These are phyloP conservation scores for Aurifilum marmelostoma DNA, from an alignment of 2,329 filamentous ascomycete genomes.

Conservation along the genomic window DNA sequence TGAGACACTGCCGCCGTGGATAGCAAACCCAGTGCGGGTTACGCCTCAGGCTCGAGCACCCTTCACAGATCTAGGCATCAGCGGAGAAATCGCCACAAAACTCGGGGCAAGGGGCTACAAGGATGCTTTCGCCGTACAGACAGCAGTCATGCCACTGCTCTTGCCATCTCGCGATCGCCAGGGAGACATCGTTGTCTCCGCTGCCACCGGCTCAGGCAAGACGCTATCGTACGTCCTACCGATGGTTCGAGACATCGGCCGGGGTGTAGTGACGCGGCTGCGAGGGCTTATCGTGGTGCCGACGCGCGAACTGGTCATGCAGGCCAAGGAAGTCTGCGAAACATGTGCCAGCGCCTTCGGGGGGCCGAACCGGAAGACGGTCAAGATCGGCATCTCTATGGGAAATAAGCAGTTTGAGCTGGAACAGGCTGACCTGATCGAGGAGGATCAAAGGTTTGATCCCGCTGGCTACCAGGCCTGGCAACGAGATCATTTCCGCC, in stretches of 20 bases:
- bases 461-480: slow-evolving; percentile 56
- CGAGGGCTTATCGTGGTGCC: slow-evolving; percentile 85
- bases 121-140: slow-evolving; percentile 78
- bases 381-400: slow-evolving; percentile 80
- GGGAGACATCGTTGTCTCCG: slow-evolving; percentile 86
- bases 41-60: slow-evolving; percentile 60
- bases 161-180: slow-evolving; percentile 65
- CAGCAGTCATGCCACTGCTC: slow-evolving; percentile 78
- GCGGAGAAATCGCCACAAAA: slow-evolving; percentile 59
- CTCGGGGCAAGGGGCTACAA: slow-evolving; percentile 71
- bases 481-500: slow-evolving; percentile 42
- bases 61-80: slow-evolving; percentile 68
- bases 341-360: slow-evolving; percentile 68
- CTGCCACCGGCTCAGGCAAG: slow-evolving; percentile 94
- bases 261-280: slow-evolving; percentile 65
- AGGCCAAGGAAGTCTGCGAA: slow-evolving; percentile 79
- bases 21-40: slow-evolving; percentile 74
- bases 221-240: slow-evolving; percentile 90
- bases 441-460: slow-evolving; percentile 62
- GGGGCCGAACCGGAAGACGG: slow-evolving; percentile 61
- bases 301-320: slow-evolving; percentile 85
- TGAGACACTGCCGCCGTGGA: slow-evolving; percentile 79
- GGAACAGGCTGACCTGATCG: slow-evolving; percentile 56
- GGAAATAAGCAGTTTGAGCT: slow-evolving; percentile 76
- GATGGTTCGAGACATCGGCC: slow-evolving; percentile 75